Base-by-base conservation (phyloP, 1,139 yeast species). In the Yamadazyma atmosphaerica region DNA sequence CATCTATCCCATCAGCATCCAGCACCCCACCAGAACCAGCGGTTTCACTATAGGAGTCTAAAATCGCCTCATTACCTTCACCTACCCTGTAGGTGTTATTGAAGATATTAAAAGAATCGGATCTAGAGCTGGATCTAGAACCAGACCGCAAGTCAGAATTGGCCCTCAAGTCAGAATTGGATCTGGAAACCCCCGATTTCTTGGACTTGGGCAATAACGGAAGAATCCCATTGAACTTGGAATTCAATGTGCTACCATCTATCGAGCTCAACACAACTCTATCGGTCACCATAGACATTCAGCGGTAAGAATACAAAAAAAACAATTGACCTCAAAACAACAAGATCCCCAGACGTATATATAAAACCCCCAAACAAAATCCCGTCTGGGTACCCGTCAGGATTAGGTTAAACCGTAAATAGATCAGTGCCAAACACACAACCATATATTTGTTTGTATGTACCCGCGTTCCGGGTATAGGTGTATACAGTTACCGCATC, bases 181-280 rank as follows among this genome's bases (percentile, higher is more conserved):
- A 15, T 8, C 21, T 28, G n/a, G 12, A 8, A 8, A 23, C 7
- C 7, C 26, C 17, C 6, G 32, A 19, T 19, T 6, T 6, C 9
- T 30, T 30, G 11, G 33, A 30, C 9, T 30, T 18, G 18, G 33
- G 33, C 18, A 19, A 12, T 19, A 30, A 19, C 9, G 33, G 33
- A 19, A 19, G 15, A n/a, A 19, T 30, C 11, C 18, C 18, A 12
- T 30, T 30, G 21, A 19, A 30, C 15, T 30, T 30, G 16, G 33
- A 30, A 17, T 35, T 27, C 31, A 43, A 39, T 7, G 40, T 14
- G 32, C 41, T 45, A 22, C 38, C 44, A 35, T 41, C 42, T 10
- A 45, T 33, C n/a, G 49, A 39, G 29, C 44, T 38, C 29, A 45
- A 45, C 18, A 43, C 49, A 12, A 39, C 37, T 43, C 49, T 45